These are phyloP conservation scores for Xerocomellus intermedius DNA, from an alignment of 768 basidiomycete genomes.

Conservation along the genomic window DNA sequence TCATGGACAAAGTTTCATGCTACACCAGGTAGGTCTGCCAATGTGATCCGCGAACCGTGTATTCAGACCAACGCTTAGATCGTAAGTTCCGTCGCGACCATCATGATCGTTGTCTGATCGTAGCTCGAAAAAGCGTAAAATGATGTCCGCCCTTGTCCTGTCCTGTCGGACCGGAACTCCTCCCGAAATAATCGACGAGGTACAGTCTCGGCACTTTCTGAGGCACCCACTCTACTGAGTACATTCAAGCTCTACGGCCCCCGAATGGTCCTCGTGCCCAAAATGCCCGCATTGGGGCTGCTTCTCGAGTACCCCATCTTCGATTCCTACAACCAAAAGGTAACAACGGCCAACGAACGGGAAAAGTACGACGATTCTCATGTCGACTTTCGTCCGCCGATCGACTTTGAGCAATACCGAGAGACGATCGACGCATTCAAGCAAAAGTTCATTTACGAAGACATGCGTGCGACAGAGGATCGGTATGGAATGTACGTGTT, in stretches of 20 bases:
- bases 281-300: slow-evolving; percentile 93
- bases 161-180: slow-evolving; percentile 76
- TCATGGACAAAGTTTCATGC: slow-evolving; percentile 98
- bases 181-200: slow-evolving; percentile 70
- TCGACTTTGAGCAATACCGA: slow-evolving; percentile 69
- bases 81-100: slow-evolving; percentile 20
- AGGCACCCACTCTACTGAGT: background rate
- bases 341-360: slow-evolving; percentile 40
- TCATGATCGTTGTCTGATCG: slow-evolving; percentile 9
- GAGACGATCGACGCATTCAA: slow-evolving; percentile 81
- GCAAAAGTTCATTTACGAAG: slow-evolving; percentile 78
- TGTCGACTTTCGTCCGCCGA: slow-evolving; percentile 63
- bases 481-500: slow-evolving; percentile 66
- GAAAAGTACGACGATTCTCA: slow-evolving; percentile 50
- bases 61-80: slow-evolving; percentile 26
- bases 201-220: slow-evolving; percentile 22
- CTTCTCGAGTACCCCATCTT: slow-evolving; percentile 87
- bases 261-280: slow-evolving; percentile 79
- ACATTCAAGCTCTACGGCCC: slow-evolving; percentile 70
- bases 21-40: slow-evolving; percentile 79
- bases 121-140: slow-evolving; percentile 73
- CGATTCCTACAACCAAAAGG: slow-evolving; percentile 67
- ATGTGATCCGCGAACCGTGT: slow-evolving; percentile 16
- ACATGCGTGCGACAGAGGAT: slow-evolving; percentile 84
- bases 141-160: slow-evolving; percentile 88